Evolutionary conservation across 805 yeast species (phyloP).

Genomic region (Teunomyces barrocoloradensis): DNA sequence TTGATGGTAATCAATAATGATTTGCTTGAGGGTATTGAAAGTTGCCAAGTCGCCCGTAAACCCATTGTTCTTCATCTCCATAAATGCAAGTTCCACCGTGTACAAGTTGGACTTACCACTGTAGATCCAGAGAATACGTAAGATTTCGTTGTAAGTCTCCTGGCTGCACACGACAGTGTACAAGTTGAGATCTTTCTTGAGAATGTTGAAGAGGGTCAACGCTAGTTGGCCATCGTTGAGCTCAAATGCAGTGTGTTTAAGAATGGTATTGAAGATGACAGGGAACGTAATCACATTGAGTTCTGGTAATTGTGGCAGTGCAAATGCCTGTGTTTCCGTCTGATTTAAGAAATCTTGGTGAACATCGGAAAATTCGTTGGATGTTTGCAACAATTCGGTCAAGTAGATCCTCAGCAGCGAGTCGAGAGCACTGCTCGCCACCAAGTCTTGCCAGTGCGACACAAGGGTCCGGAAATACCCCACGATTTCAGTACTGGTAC

Average conservation of each 20-base stretch:
- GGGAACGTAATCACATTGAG: conserved; percentile 37
- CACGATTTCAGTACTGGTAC: conserved; percentile 12
- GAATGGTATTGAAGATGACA: conserved; percentile 29
- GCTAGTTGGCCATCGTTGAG: conserved; percentile 37
- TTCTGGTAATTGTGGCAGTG: conserved; percentile 21
- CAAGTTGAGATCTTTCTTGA: conserved; percentile 31
- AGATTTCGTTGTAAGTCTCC: conserved; percentile 39
- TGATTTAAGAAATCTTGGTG: conserved; percentile 20
- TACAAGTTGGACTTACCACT: conserved; percentile 35
- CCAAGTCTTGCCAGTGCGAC: conserved; percentile 10
- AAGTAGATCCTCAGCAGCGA: conserved; percentile 11
- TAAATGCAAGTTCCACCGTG: conserved; percentile 30
- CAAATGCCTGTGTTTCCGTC: conserved; percentile 12
- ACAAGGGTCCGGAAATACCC: conserved; percentile 16
- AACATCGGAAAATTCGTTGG: conserved; percentile 11
- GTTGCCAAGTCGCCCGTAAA: conserved; percentile 36
- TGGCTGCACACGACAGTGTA: conserved; percentile 39
- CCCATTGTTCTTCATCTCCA: conserved; percentile 43
- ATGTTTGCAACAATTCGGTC: conserved; percentile 11
- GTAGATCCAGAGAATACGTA: conserved; percentile 36
- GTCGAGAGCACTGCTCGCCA: conserved; percentile 6
- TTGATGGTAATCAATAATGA: conserved; percentile 32
- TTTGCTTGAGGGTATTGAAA: conserved; percentile 32
- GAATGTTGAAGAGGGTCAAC: conserved; percentile 31
- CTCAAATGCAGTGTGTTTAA: conserved; percentile 22